These are phyloP conservation scores for Nepenthes gracilis DNA, from an alignment of 148 eudicot genomes.

Conservation along the genomic window DNA sequence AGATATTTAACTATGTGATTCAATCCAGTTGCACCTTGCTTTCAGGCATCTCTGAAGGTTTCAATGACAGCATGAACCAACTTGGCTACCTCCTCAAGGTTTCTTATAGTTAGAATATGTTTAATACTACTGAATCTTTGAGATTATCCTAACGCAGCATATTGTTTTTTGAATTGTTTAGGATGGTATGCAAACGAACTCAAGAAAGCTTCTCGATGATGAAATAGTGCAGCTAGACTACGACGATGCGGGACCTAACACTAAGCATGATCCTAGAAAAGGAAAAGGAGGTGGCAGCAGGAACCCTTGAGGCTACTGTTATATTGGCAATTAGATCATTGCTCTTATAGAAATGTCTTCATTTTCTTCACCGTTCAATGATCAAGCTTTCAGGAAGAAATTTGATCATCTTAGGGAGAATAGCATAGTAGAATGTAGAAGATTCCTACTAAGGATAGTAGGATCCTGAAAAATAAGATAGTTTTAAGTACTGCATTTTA, in stretches of 20 bases:
- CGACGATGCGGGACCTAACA: slow-evolving; percentile 76
- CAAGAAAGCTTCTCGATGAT: slow-evolving; percentile 52
- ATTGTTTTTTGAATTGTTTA: slow-evolving; percentile 6
- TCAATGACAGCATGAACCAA: slow-evolving; percentile 1
- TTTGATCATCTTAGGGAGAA: no score
- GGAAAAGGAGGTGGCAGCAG: slow-evolving; percentile 46
- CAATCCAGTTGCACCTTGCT: background rate
- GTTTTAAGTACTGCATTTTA: no score
- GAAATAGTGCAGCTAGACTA: slow-evolving; percentile 52
- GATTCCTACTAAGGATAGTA: no score
- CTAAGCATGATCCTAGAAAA: slow-evolving; percentile 81
- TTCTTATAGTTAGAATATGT: background rate
- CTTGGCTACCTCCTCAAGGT: slow-evolving; percentile 26
- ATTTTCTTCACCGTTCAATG: no score
- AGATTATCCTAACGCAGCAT: background rate
- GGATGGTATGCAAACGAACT: slow-evolving; percentile 16
- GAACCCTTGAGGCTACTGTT: slow-evolving; percentile 21
- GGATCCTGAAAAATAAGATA: no score
- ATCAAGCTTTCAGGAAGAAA: no score
- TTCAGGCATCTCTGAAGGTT: slow-evolving; percentile 15
- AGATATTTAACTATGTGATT: no score
- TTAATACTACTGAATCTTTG: background rate
- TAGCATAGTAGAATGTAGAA: no score
- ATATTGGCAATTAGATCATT: no score
- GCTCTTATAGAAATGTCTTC: no score